phyloP scores from a whole-genome alignment of 148 eudicot species.

The Camellia granthamiana region DNA sequence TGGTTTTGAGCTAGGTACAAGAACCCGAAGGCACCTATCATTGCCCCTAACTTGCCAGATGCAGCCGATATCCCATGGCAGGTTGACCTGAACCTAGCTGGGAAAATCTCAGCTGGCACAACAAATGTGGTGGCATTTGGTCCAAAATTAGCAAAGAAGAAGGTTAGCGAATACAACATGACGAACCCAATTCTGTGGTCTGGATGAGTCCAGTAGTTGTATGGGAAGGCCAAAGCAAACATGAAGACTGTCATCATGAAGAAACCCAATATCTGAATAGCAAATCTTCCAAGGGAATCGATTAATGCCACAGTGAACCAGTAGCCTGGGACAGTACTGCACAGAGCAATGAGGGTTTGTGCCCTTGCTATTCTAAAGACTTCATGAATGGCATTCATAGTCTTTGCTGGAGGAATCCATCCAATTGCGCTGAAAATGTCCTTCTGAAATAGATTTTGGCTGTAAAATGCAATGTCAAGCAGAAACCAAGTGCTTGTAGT shows the following conservation, averaged over 20 bases:
- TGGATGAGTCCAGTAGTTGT: constrained; percentile 8
- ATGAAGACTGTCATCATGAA: constrained; percentile 9
- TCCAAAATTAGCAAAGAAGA: not conserved
- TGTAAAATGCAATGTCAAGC: constrained; percentile 11
- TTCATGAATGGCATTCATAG: not conserved
- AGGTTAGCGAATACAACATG: not conserved
- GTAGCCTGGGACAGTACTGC: constrained; percentile 5
- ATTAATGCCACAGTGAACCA: constrained; percentile 2
- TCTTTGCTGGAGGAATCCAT: not conserved
- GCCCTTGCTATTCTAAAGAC: not conserved
- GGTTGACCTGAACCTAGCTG: not conserved
- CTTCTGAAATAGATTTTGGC: constrained; percentile 6
- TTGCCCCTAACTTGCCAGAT: not conserved
- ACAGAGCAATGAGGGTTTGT: constrained; percentile 2
- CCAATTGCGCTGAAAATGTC: constrained; percentile 11
- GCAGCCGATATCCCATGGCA: constrained; percentile 1
- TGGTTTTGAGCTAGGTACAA: not conserved
- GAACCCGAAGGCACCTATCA: constrained; percentile 4
- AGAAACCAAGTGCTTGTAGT: constrained; percentile 2
- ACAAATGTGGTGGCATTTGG: constrained; percentile 5
- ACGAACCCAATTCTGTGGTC: constrained; percentile 2
- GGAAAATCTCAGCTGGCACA: not conserved
- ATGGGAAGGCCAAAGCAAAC: not conserved
- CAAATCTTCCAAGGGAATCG: not conserved
- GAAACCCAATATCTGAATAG: not conserved